phyloP scores from a whole-genome alignment of 805 yeast genomes.

The Suhomyces canberraensis region DNA sequence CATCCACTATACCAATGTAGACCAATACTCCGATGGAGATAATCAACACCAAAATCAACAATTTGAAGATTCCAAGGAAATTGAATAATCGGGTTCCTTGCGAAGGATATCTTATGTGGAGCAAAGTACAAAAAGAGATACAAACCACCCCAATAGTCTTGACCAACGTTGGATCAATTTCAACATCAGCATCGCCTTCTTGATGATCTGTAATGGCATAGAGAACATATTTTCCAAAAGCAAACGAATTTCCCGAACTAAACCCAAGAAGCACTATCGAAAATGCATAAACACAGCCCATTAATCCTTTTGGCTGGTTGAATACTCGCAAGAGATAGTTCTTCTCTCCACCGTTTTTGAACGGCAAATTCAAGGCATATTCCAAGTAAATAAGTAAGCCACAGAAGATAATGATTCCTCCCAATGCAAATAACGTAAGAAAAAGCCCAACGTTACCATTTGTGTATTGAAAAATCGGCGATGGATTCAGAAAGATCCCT shows the following conservation, averaged over 20 bases:
- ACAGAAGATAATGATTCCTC: conserved; percentile 36
- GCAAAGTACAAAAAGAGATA: conserved; percentile 42
- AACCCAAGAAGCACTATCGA: conserved; percentile 57
- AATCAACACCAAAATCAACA: conserved; percentile 48
- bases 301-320: conserved; percentile 29
- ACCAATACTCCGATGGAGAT: conserved; percentile 47
- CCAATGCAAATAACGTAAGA: conserved; percentile 31
- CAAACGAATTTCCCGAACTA: conserved; percentile 61
- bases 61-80: conserved; percentile 51
- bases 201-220: conserved; percentile 29
- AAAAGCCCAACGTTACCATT: conserved; percentile 37
- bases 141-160: conserved; percentile 49
- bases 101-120: conserved; percentile 49
- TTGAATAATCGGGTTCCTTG: conserved; percentile 53
- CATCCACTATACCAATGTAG: conserved; percentile 25
- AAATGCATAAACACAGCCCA: conserved; percentile 44
- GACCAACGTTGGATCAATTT: conserved; percentile 25
- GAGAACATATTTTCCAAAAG: conserved; percentile 59
- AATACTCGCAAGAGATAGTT: conserved; percentile 37
- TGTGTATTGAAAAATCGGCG: conserved; percentile 37
- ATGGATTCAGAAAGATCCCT: conserved; percentile 41
- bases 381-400: conserved; percentile 42
- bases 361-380: conserved; percentile 39
- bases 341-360: conserved; percentile 41
- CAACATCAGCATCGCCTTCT: conserved; percentile 14